Evolutionary conservation across 1,139 yeast genomes (phyloP).

Genomic region (Geotrichum bryndzae): DNA sequence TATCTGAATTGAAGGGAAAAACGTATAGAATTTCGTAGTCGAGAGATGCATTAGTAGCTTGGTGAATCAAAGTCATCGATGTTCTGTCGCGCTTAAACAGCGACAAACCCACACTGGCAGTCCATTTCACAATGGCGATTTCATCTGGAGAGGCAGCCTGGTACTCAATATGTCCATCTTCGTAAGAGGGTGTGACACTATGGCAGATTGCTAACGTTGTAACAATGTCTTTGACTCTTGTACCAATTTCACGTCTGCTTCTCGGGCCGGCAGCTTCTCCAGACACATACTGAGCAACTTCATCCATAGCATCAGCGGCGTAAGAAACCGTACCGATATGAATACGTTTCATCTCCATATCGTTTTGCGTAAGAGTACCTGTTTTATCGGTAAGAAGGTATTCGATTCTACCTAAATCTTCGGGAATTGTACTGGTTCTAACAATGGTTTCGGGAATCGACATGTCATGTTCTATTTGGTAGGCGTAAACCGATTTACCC

Average conservation of each 20-base stretch:
- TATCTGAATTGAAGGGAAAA: slow-evolving; percentile 92
- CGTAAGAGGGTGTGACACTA: slow-evolving; percentile 85
- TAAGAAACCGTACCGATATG: slow-evolving; percentile 91
- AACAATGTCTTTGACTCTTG: slow-evolving; percentile 73
- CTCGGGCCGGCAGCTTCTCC: slow-evolving; percentile 33
- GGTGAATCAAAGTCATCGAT: slow-evolving; percentile 61
- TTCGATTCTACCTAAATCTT: slow-evolving; percentile 93
- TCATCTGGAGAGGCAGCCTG: slow-evolving; percentile 99
- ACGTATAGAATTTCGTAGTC: slow-evolving; percentile 68
- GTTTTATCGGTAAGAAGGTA: slow-evolving; percentile 91
- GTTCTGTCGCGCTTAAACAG: slow-evolving; percentile 76
- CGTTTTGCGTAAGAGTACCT: slow-evolving; percentile 95
- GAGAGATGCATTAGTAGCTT: slow-evolving; percentile 47
- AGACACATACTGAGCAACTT: slow-evolving; percentile 67
- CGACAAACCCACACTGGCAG: slow-evolving; percentile 77
- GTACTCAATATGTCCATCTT: slow-evolving; percentile 58
- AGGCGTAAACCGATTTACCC: slow-evolving; percentile 93
- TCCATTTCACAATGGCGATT: slow-evolving; percentile 90
- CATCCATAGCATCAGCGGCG: slow-evolving; percentile 87
- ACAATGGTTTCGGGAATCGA: slow-evolving; percentile 84
- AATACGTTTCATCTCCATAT: slow-evolving; percentile 91
- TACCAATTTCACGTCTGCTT: slow-evolving; percentile 59
- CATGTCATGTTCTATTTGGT: slow-evolving; percentile 83
- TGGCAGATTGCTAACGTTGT: slow-evolving; percentile 87
- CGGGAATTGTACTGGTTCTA: slow-evolving; percentile 95